These are phyloP conservation scores for Globisporangium okanoganense DNA, from an alignment of 352 stramenopile species.

Conservation along the genomic window DNA sequence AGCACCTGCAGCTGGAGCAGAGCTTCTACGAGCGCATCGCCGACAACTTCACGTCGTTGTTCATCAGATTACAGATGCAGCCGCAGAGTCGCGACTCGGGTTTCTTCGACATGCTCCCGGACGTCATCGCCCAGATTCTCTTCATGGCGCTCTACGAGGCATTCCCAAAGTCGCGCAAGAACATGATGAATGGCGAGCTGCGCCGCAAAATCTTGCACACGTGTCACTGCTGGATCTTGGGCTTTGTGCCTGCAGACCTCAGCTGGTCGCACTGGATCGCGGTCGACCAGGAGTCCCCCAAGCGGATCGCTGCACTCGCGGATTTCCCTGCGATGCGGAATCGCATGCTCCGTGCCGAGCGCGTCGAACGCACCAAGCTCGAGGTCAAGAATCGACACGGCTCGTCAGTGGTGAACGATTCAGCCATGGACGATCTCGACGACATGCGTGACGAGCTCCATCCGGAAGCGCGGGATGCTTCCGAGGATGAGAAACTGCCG, in stretches of 20 bases:
- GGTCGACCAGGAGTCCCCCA: conserved; percentile 51
- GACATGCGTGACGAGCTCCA: conserved; percentile 7
- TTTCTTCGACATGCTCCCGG: conserved; percentile 54
- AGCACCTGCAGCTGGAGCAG: conserved; percentile 34
- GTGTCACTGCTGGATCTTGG: conserved; percentile 62
- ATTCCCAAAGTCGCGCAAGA: conserved; percentile 60
- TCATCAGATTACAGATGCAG: conserved; percentile 59
- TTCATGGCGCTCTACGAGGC: conserved; percentile 69
- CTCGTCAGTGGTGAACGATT: conserved; percentile 15
- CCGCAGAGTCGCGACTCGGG: conserved; percentile 37
- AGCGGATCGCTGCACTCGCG: conserved; percentile 47
- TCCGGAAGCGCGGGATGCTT: not conserved
- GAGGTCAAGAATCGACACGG: conserved; percentile 46
- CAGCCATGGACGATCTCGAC: not conserved
- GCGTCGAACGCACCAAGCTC: conserved; percentile 54
- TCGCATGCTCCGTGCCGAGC: conserved; percentile 57
- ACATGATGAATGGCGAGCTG: conserved; percentile 29
- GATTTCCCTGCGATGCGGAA: conserved; percentile 72
- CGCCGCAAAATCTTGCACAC: conserved; percentile 40
- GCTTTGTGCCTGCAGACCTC: conserved; percentile 48
- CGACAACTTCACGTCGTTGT: conserved; percentile 62
- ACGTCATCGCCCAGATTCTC: conserved; percentile 56
- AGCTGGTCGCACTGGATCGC: conserved; percentile 50
- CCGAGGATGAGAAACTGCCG: conserved; percentile 8
- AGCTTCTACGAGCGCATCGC: conserved; percentile 60